Evolutionary conservation across 2,329 filamentous ascomycete species (phyloP), one percentile per base, ranked within the genome.

Genomic region (Curvularia sp.): DNA sequence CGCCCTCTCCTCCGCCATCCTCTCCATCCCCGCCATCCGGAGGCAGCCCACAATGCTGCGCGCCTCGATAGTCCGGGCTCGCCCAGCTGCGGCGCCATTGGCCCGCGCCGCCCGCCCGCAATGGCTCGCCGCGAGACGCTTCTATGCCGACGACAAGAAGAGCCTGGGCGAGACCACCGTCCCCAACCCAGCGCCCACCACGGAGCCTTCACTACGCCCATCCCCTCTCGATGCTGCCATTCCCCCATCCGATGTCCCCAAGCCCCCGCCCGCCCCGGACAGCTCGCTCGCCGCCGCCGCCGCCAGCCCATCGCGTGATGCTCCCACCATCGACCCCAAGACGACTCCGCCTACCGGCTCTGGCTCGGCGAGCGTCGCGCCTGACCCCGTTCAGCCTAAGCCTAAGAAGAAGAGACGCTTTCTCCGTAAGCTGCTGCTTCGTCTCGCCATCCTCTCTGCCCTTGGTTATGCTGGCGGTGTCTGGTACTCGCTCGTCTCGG

Each of bases 401-500:
- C 73, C 80, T 28, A 87, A 82, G 57, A 90, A 86, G 82, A 87
- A 74, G 83, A 86, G 91, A 63, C 87, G 90, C 57, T 86, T 97
- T 74, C 86, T 91, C 70, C 89, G 89, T 25, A 59, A 57, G 74
- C 89, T 93, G 74, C 80, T 97, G 57, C 80, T 93, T 65, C 91
- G 90, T 53, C 79, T 97, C 48, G 80, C 93, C 61, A 79, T 97
- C 43, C 85, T 97, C 27, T 88, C 90, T 25, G 87, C 87, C 5
- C 79, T 96, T 43, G 88, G 90, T 38, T 99, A 97, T 71, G 91
- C 86, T 55, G 93, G 93, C 65, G 93, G 94, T 67, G 89, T 97
- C 54, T 97, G 91, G 83, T 95, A 96, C 79, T 94, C 95, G 54
- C 87, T 96, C 65, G 85, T 95, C 78, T 96, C 90, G 74, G 95